phyloP scores from a whole-genome alignment of 352 stramenopile species.

The Phytophthora megakarya region DNA sequence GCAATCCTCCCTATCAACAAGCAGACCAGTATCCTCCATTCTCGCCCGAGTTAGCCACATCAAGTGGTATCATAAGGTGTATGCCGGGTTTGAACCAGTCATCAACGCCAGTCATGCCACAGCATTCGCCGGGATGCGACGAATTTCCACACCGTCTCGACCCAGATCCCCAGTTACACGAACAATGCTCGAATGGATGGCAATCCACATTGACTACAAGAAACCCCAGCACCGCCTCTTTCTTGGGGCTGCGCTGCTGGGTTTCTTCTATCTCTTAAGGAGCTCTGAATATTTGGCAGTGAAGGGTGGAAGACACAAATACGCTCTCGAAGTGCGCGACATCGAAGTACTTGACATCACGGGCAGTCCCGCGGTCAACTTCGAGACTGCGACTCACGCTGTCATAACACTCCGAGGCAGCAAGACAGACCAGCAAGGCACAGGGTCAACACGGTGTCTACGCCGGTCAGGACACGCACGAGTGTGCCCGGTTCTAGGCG shows the following conservation, averaged over 20 bases:
- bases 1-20: too few relatives aligned
- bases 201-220: neutral
- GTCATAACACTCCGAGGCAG: neutral
- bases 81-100: neutral
- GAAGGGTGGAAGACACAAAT: slow-evolving; percentile 1
- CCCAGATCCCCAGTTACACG: neutral
- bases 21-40: too few relatives aligned
- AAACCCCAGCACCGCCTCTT: slow-evolving; percentile 26
- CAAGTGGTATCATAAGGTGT: slow-evolving; percentile 23
- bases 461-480: neutral
- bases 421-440: slow-evolving; percentile 1
- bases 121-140: slow-evolving; percentile 10
- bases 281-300: slow-evolving; percentile 23
- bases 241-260: slow-evolving; percentile 33
- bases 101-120: slow-evolving; percentile 2
- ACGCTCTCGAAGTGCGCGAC: slow-evolving; percentile 19
- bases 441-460: neutral
- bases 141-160: neutral
- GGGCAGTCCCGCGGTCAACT: neutral
- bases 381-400: neutral
- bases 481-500: neutral
- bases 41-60: slow-evolving; percentile 23
- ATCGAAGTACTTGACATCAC: slow-evolving; percentile 11
- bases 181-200: slow-evolving; percentile 17
- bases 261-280: slow-evolving; percentile 30